Evolutionary conservation across 192 early-diverging fungal species (phyloP), one percentile per base, ranked within the genome.

Genomic region (Coemansia sp.): DNA sequence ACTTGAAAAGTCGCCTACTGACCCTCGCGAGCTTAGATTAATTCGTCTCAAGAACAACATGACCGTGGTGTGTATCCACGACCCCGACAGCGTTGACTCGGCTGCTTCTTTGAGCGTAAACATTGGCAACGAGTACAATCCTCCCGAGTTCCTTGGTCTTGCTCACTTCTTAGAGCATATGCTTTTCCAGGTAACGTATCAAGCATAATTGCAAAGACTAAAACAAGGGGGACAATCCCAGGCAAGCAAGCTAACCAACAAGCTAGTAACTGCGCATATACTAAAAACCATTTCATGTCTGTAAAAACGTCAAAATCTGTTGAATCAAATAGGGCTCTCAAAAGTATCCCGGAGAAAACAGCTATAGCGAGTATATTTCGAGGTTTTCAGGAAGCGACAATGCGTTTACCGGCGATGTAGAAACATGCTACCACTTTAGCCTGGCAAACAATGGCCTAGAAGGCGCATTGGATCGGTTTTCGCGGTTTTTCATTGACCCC

Each of bases 401-500:
- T 25, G 81, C 75, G 3, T 71, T 48, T 7, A 83, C 81, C 0
- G 35, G 11, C 10, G 19, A 67, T 11, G 36, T 24, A 3, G 29
- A 64, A 42, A 83, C 81, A 3, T 51, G 61, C 48, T 78, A 69
- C 24, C 53, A 65, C 18, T 68, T 78, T 34, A 19, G 29, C 0
- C 39, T 82, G 8, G 50, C 58, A 27, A 76, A 71, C 20, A 75
- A 76, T n/a, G 72, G 61, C 42, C 62, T 89, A 4, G 83, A 81
- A 36, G 82, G 75, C 20, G 84, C 85, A 29, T 71, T 90, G 19
- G 87, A 88, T 52, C 64, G 89, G 42, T 93, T 93, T 65, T 84
- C 93, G 0, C 88, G 92, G 67, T 98, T 97, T 72, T 98, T 98
- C 68, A 90, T 93, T 19, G 78, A 83, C 14, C 95, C 96, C 6